Base-by-base conservation (phyloP, 352 stramenopile genomes). In the Phytopythium sindhum region DNA sequence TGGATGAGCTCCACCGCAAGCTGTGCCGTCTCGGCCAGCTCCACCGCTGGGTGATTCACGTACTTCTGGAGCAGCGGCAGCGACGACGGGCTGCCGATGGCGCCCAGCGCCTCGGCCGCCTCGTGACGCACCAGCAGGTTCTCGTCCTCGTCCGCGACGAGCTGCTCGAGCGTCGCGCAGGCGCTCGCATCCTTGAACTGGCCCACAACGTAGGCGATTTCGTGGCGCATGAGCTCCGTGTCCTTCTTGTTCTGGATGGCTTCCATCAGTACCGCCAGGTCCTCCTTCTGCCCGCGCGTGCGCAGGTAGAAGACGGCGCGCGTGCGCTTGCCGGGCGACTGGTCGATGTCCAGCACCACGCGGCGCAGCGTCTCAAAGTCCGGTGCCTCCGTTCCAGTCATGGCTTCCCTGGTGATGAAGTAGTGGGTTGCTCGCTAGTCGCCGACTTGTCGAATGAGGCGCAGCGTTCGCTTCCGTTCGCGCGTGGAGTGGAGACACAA, bases 161-260 rank as follows among this genome's bases (percentile, higher is more conserved):
- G 78, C 31, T 74, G 55, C 57, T 91, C 69, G 23, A 98, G 79
- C 57, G 76, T 86, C 29, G 80, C 76, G 58, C 89, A 95, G 1
- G 91, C 89, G 51, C 82, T 72, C 12, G 75, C 72, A 83, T 98
- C 81, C 74, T 98, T 90, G 75, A 99, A 96, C 76, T 99, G 97
- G 47, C 97, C 97, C 35, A 99, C 92, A 12, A 99, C 96, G 78
- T 99, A 99, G 11, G 97, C 97, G 41, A 99, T 74, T 77, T 99
- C 97, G 83, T 99, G 97, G 56, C 97, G 86, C 68, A 99, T 93
- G 37, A 99, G 80, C 54, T 97, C 90, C 69, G 88, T 98, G 69
- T 97, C 92, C 45, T 81, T 65, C 71, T 89, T 89, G 67, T 97
- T 96, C 50, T 65, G 10, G 23, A 98, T 69, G 23, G 92, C 92